Conservation (phyloP, 2,329 filamentous ascomycete genomes). For the Curvularia sp. region DNA sequence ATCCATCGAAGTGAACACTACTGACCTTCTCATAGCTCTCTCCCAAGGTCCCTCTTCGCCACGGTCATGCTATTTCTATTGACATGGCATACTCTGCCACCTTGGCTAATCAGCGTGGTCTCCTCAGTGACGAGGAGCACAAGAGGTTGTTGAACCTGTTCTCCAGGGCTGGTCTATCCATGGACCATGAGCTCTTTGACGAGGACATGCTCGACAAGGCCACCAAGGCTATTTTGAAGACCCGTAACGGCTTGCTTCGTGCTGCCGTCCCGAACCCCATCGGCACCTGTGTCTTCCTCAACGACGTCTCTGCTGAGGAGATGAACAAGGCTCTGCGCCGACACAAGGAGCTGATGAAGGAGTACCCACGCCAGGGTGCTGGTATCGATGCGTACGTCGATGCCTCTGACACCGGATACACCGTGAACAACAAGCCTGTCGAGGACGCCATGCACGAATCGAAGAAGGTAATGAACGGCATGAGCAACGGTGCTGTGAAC, state of each 20-base stretch:
- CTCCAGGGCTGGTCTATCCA: constrained; percentile 72
- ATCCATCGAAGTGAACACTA: not conserved
- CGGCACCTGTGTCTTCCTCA: constrained; percentile 71
- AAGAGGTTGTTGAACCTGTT: constrained; percentile 69
- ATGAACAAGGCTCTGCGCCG: constrained; percentile 65
- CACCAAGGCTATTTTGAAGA: constrained; percentile 73
- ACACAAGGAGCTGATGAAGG: constrained; percentile 70
- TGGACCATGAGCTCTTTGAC: constrained; percentile 73
- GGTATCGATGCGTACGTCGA: constrained; percentile 75
- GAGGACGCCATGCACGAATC: constrained; percentile 37
- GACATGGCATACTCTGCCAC: constrained; percentile 80
- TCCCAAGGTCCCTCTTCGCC: constrained; percentile 71
- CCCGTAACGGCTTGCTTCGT: constrained; percentile 71
- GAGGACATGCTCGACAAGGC: constrained; percentile 69
- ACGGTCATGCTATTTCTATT: constrained; percentile 76
- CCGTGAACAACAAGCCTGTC: constrained; percentile 54
- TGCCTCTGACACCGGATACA: constrained; percentile 70
- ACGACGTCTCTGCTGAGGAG: constrained; percentile 68
- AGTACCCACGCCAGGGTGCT: constrained; percentile 68
- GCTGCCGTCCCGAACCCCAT: constrained; percentile 73
- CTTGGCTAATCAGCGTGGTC: constrained; percentile 67
- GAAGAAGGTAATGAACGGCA: constrained; percentile 32
- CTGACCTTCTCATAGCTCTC: constrained; percentile 59
- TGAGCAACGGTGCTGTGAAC: constrained; percentile 34
- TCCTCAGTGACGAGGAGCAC: constrained; percentile 67